Base-by-base conservation (phyloP, 2,329 filamentous ascomycete species). In the Penicillium hesseltinei region DNA sequence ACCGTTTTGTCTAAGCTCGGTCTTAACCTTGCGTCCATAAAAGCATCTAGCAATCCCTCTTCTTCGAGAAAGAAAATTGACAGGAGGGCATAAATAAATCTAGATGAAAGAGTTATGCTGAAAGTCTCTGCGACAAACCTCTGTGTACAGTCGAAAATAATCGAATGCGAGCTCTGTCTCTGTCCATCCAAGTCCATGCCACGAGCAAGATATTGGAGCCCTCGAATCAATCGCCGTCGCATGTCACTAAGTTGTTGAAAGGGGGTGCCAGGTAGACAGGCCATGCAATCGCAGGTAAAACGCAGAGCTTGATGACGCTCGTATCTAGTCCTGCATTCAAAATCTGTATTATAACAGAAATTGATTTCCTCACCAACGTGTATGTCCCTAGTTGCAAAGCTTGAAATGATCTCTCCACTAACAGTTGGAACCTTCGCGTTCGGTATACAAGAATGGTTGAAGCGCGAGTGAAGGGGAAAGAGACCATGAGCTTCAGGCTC, bases 381-480 rank as follows among this genome's bases (percentile, higher is more conserved):
- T 4, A 49, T 39, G 15, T 38, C 35, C 21, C 17, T 49, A 15
- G 23, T 49, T 1, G 47, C 47, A 10, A 49, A 38, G 31, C 21
- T 49, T 49, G 31, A 36, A 13, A 27, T 49, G 10, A 19, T 13
- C 15, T 38, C 31, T 49, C 47, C 21, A 27, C 15, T 23, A 17
- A 38, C 17, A 19, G 4, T 49, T 13, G 47, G 23, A n/a, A 38
- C 11, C 5, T 38, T 39, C 3, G 33, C 9, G 47, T 49, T 49
- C 6, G 47, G 47, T n/a, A 27, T n/a, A 27, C 47, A 49, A n/a
- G 35, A 49, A 49, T 49, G 53, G 17, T 61, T 54, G 45, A 49
- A 35, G 54, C 47, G 47, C 21, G 47, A 49, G 23, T 49, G 31
- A 19, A 38, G 31, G 15, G 10, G 46, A 11, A 36, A 36, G 6